Base-by-base conservation (phyloP, 2,329 filamentous ascomycete species). In the Bertia moriformis region DNA sequence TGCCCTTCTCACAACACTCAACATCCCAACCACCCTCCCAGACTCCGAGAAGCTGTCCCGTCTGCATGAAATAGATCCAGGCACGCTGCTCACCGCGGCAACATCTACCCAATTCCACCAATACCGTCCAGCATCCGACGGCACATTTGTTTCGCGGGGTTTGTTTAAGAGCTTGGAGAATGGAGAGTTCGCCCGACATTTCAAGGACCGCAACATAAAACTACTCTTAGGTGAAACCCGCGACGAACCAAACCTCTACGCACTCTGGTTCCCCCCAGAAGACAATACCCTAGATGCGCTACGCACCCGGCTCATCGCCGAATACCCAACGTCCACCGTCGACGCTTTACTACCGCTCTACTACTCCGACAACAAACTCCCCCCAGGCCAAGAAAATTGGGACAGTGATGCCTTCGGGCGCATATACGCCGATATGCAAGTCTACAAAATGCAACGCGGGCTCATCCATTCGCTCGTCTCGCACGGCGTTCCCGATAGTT, bases 391-490 rank as follows among this genome's bases (percentile, higher is more conserved):
- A 33, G 49, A 53, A 27, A 53, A 63, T 46, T 74, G 70, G 70
- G 45, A 50, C 37, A 12, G 10, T 15, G 62, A 71, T 18, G 62
- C 63, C 0, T 74, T 72, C 48, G 70, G 69, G 1, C 56, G 55
- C 13, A 56, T 74, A 4, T 74, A 74, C 44, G 69, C 70, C 3
- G 66, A 72, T 40, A 63, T 72, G 43, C 70, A 74, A 47, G 65
- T 74, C 5, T 63, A 74, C 45, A 53, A 56, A 14, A 60, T 71
- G 14, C 60, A 70, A 48, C 62, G 69, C 4, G 70, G 70, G 0
- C 62, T 73, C 41, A 54, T 65, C 4, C 51, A 62, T 24, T 58
- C 59, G 0, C 54, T 75, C 2, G 57, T 57, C 32, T 13, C 32
- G 12, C 7, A 18, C 32, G 47, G 51, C 14, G 57, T 56, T 3